A percentile compares a stretch with the other conserved stretches of the same genome.
Evolutionary conservation across 2,329 filamentous ascomycete genomes (phyloP).

Genomic region (Rhynchosporium graminicola): DNA sequence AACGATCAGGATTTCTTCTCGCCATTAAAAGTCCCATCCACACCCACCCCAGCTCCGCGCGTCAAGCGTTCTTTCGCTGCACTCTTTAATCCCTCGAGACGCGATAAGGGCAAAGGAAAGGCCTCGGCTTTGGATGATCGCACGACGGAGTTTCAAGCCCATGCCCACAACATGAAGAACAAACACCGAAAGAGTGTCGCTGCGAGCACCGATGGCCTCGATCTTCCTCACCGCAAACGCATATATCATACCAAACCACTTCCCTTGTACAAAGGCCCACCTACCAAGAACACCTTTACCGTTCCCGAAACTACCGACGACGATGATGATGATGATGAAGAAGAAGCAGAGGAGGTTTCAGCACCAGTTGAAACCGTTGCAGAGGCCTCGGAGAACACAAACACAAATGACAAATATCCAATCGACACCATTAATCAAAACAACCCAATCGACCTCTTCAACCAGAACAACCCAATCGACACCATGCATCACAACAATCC

Average conservation of each 20-base stretch:
- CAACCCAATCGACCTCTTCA: no score
- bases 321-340: background rate
- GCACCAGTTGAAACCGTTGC: background rate
- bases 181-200: background rate
- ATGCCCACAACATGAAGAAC: background rate
- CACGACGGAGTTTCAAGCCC: background rate
- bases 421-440: no score
- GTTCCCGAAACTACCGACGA: background rate
- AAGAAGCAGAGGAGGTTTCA: background rate
- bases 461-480: no score
- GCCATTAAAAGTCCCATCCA: background rate
- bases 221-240: background rate
- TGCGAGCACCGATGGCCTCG: background rate
- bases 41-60: background rate
- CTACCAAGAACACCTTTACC: background rate
- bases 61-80: background rate
- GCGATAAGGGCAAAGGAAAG: slow-evolving; percentile 1
- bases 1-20: background rate
- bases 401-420: no score
- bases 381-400: background rate
- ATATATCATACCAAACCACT: background rate
- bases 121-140: background rate
- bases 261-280: background rate
- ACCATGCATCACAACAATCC: no score
- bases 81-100: background rate